A percentile compares a stretch with the other conserved stretches of the same genome.
phyloP scores from a whole-genome alignment of 179 eudicot genomes.

The Beta macrorhiza region DNA sequence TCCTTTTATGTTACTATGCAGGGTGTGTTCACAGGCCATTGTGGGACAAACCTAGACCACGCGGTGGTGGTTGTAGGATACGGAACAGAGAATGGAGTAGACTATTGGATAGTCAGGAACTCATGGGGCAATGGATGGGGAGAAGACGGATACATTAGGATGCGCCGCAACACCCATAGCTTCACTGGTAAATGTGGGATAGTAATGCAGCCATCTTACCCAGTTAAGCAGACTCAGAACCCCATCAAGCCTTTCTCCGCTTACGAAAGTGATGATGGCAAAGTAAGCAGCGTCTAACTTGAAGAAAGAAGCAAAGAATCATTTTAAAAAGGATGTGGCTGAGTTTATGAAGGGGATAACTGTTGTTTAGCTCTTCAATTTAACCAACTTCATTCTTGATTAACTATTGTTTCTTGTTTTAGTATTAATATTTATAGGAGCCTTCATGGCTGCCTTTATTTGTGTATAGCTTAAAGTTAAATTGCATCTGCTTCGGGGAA shows the following conservation, averaged over 20 bases:
- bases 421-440: conserved; percentile 16
- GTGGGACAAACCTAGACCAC: conserved; percentile 69
- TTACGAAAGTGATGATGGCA: conserved; percentile 19
- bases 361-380: background rate
- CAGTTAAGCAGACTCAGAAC: conserved; percentile 42
- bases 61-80: conserved; percentile 85
- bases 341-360: background rate
- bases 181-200: conserved; percentile 74
- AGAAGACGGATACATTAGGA: conserved; percentile 69
- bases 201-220: conserved; percentile 73
- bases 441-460: conserved; percentile 30
- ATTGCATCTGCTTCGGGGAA: conserved; percentile 14
- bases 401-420: conserved; percentile 8
- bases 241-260: conserved; percentile 30
- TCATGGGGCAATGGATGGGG: conserved; percentile 90
- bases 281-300: conserved; percentile 36
- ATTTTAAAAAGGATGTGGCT: background rate
- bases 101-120: conserved; percentile 84
- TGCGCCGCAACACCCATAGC: conserved; percentile 46
- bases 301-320: background rate
- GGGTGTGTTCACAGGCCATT: conserved; percentile 69
- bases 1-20: conserved; percentile 20
- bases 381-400: conserved; percentile 1
- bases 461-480: conserved; percentile 23
- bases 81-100: conserved; percentile 59